phyloP scores from a whole-genome alignment of 352 stramenopile genomes.

The Phytopythium oedochilum region DNA sequence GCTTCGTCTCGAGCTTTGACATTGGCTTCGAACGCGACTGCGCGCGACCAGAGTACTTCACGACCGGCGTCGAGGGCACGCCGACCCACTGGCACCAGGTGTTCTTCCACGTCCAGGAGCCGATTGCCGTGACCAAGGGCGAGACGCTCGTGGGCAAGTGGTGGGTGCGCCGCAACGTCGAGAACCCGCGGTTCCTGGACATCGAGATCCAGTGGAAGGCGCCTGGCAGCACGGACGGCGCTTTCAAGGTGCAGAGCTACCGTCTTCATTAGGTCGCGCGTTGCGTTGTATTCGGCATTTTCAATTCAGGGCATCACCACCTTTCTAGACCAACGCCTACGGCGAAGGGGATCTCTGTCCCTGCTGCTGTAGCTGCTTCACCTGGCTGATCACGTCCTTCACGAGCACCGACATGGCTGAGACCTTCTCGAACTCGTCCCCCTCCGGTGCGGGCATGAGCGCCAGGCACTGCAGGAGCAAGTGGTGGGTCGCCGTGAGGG shows the following conservation, averaged over 20 bases:
- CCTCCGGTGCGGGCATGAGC: conserved; percentile 31
- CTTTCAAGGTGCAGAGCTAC: conserved; percentile 57
- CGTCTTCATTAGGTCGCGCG: conserved; percentile 82
- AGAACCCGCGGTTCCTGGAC: conserved; percentile 93
- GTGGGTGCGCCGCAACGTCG: conserved; percentile 82
- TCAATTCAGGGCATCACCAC: too few relatives aligned
- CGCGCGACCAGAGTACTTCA: conserved; percentile 94
- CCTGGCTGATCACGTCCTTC: conserved; percentile 73
- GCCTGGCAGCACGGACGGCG: conserved; percentile 15
- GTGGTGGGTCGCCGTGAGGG: conserved; percentile 71
- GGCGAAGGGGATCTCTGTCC: conserved; percentile 2
- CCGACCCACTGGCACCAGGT: conserved; percentile 99
- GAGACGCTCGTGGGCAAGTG: conserved; percentile 86
- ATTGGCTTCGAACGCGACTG: conserved; percentile 93
- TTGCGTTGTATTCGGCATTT: too few relatives aligned
- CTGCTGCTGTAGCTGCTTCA: conserved; percentile 42
- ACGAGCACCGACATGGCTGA: conserved; percentile 77
- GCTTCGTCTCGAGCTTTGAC: conserved; percentile 97
- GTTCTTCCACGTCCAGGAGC: conserved; percentile 93
- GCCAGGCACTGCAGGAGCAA: conserved; percentile 64
- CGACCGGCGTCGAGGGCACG: conserved; percentile 83
- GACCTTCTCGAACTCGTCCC: conserved; percentile 61
- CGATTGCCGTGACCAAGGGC: conserved; percentile 66
- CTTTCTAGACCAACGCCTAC: background rate
- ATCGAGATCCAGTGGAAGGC: conserved; percentile 84